Evolutionary conservation across 164 flowering plant genomes (phyloP).

Genomic region (Vitis amurensis): DNA sequence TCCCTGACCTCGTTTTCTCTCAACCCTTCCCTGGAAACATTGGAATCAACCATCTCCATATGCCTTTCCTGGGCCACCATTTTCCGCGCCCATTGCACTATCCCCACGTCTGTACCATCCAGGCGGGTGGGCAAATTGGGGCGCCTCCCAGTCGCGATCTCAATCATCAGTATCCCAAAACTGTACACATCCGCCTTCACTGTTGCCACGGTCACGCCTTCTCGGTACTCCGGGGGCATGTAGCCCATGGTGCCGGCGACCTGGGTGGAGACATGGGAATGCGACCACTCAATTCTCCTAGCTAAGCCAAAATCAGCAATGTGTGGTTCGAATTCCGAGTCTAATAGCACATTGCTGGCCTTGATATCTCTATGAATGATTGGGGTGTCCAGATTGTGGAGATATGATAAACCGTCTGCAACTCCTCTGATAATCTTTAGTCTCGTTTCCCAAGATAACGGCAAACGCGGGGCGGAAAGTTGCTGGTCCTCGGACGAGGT

Average conservation of each 20-base stretch:
- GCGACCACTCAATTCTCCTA: constrained; percentile 36
- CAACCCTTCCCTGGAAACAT: constrained; percentile 29
- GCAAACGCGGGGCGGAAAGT: constrained; percentile 1
- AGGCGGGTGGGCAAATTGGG: constrained; percentile 56
- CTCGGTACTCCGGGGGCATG: constrained; percentile 90
- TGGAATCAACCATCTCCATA: constrained; percentile 53
- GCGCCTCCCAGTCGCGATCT: constrained; percentile 59
- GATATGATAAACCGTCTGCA: constrained; percentile 57
- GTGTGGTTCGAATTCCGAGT: constrained; percentile 58
- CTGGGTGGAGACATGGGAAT: constrained; percentile 81
- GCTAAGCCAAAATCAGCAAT: constrained; percentile 92
- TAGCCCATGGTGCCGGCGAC: constrained; percentile 93
- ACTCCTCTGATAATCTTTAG: constrained; percentile 55
- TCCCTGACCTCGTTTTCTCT: constrained; percentile 42
- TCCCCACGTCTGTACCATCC: constrained; percentile 40
- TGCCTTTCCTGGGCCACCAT: constrained; percentile 31
- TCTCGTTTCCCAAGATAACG: constrained; percentile 59
- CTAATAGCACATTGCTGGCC: constrained; percentile 75
- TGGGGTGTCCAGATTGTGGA: constrained; percentile 57
- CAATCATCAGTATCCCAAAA: constrained; percentile 76
- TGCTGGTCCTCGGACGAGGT: constrained; percentile 7
- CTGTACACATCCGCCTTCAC: constrained; percentile 73
- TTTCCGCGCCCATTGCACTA: constrained; percentile 56
- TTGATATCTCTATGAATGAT: constrained; percentile 91
- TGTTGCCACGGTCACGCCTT: constrained; percentile 58